Base-by-base conservation (phyloP, 352 stramenopile genomes). In the Pythium phragmiticola region DNA sequence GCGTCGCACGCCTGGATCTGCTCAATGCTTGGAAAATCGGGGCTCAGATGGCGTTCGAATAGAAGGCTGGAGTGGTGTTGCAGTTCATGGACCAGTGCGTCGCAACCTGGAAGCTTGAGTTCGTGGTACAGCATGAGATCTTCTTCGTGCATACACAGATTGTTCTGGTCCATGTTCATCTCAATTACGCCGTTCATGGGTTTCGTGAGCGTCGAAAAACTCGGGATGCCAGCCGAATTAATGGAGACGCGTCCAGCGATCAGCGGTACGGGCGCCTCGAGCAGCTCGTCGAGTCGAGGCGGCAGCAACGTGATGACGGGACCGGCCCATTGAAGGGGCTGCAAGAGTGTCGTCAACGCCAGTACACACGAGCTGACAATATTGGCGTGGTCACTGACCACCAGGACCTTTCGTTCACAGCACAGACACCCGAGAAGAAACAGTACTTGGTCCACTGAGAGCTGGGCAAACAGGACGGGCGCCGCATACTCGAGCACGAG, bases 81-180 rank as follows among this genome's bases (percentile, higher is more conserved):
- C 7, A 94, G 81, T 45, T 94, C 82, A 43, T 90, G 78, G 16
- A 87, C 80, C 11, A 94, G 73, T 16, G 76, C 71, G 49, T 94
- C 85, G 41, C 81, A 89, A 2, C 81, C 82, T 0, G 85, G 85
- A 9, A 91, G 69, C 60, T 92, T 91, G 47, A 90, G 69, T 34
- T 92, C 82, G 56, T 94, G 85, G 60, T 90, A 89, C 14, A 69
- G 72, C 68, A 78, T 67, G 36, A 92, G 46, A 57, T 94, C 82
- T 41, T 92, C 81, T 60, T 88, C 78, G 54, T 94, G 81, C 81
- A 94, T 90, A 34, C 78, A 74, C 3, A 94, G 52, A 19, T 78
- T 75, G 62, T 92, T 89, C 33, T 85, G 73, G 59, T 94, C 85
- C 78, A 94, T 87, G 45, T 89, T 84, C 74, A 94, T 89, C 62